phyloP scores from a whole-genome alignment of 2,329 filamentous ascomycete species.

The Dryadomyces sulphureus region DNA sequence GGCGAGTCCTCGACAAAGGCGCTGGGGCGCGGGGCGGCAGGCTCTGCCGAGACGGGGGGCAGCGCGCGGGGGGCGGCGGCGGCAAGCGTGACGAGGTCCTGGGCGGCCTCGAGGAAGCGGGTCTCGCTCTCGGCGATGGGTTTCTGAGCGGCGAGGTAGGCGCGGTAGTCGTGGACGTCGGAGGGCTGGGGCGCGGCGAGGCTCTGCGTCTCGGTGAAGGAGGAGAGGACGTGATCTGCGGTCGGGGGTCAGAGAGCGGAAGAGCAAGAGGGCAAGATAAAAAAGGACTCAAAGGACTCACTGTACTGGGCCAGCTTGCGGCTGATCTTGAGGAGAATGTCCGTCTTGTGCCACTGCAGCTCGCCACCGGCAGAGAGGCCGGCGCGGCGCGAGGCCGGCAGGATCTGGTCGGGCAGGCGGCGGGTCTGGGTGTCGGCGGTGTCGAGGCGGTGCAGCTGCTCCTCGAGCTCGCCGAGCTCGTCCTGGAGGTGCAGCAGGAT shows the following conservation, averaged over 20 bases:
- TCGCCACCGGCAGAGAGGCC: conserved; percentile 40
- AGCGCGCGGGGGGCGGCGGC: background rate
- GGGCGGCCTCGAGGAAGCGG: conserved; percentile 38
- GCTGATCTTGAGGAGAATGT: conserved; percentile 46
- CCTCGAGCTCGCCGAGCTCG: conserved; percentile 67
- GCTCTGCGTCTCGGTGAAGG: conserved; percentile 37
- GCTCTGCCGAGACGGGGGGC: background rate
- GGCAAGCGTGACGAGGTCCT: conserved; percentile 36
- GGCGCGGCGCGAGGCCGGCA: conserved; percentile 44
- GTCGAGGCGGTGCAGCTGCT: conserved; percentile 59
- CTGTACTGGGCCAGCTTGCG: conserved; percentile 55
- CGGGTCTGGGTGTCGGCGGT: conserved; percentile 34
- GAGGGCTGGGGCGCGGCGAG: conserved; percentile 29
- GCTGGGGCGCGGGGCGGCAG: no score
- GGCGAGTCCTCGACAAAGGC: no score
- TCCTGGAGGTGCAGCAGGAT: conserved; percentile 74
- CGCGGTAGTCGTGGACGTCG: conserved; percentile 32
- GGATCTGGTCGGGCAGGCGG: conserved; percentile 24
- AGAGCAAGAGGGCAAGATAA: background rate
- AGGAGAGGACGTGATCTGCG: conserved; percentile 44
- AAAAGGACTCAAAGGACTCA: no score
- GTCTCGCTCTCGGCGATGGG: conserved; percentile 43
- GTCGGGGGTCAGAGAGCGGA: no score
- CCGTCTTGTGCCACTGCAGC: conserved; percentile 43
- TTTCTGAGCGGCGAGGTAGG: conserved; percentile 35